Evolutionary conservation across 257 asterid species (phyloP), one percentile per base, ranked within the genome.

Genomic region (Salvia miltiorrhiza): DNA sequence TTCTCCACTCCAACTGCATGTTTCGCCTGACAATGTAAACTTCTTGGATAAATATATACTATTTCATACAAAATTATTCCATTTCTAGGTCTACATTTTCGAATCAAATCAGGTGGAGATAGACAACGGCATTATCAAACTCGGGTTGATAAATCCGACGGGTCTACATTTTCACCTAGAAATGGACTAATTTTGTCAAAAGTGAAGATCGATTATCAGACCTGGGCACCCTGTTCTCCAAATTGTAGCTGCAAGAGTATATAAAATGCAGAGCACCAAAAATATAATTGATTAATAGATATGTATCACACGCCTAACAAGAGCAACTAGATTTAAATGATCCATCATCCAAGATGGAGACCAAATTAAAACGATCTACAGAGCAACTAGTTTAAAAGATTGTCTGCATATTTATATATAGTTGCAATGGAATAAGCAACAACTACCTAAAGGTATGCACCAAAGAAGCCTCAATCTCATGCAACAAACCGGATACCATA

Each of bases 121-220:
- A 32, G 86, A 76, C n/a, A 88, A 88, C 52, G 92, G 90, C 11
- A 75, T 86, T 5, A 75, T 88, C 10, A 75, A 56, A 37, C 62
- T 86, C 4, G 81, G 74, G 1, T 54, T 88, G 30, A 28, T 69
- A 39, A 81, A 76, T 43, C 92, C 90, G 9, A 54, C 69, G 0
- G 90, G 95, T n/a, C n/a, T n/a, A n/a, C n/a, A n/a, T n/a, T n/a
- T n/a, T n/a, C n/a, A n/a, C n/a, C n/a, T n/a, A n/a, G n/a, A n/a
- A n/a, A n/a, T n/a, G n/a, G n/a, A n/a, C n/a, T n/a, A n/a, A n/a
- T n/a, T n/a, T n/a, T n/a, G n/a, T n/a, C n/a, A n/a, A n/a, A n/a
- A n/a, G n/a, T n/a, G n/a, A 30, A 30, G 33, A 30, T 30, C 1
- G 33, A 41, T 41, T 41, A 12, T 41, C 16, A 11, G 47, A 12